A percentile compares a stretch with the other conserved stretches of the same genome.
Conservation (phyloP, 1,284 basidiomycete species). For the Trametes polyzona region DNA sequence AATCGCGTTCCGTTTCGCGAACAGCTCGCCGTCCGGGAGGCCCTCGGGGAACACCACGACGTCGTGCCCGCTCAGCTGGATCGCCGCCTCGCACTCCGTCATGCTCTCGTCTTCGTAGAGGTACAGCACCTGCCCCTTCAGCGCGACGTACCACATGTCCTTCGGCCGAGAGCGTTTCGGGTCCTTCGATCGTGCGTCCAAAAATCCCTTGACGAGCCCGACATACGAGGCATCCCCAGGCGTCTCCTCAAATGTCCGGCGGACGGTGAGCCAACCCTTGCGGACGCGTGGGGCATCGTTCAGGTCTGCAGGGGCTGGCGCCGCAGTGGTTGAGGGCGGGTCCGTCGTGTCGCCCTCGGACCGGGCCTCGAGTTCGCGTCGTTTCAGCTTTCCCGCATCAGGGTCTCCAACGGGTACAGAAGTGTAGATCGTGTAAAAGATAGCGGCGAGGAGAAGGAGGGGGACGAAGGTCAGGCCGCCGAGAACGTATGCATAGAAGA, state of each 20-base stretch:
- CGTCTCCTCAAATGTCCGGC: slow-evolving; percentile 77
- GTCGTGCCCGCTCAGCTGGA: slow-evolving; percentile 78
- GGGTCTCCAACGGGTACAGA: slow-evolving; percentile 73
- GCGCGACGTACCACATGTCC: slow-evolving; percentile 87
- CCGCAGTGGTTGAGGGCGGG: slow-evolving; percentile 31
- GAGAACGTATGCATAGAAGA: slow-evolving; percentile 82
- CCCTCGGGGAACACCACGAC: slow-evolving; percentile 77
- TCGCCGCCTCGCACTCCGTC: slow-evolving; percentile 84
- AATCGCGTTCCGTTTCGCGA: slow-evolving; percentile 86
- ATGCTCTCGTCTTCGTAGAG: slow-evolving; percentile 90
- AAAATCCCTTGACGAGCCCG: slow-evolving; percentile 69
- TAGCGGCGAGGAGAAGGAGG: slow-evolving; percentile 57
- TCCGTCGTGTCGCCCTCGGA: slow-evolving; percentile 36
- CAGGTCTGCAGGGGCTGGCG: slow-evolving; percentile 41
- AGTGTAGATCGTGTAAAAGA: slow-evolving; percentile 74
- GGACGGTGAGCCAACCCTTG: slow-evolving; percentile 85
- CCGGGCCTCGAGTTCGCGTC: slow-evolving; percentile 31
- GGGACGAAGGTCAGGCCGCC: slow-evolving; percentile 89
- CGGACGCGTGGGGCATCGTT: slow-evolving; percentile 68
- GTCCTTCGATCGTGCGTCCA: slow-evolving; percentile 78
- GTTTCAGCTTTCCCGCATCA: slow-evolving; percentile 34
- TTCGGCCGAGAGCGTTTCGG: slow-evolving; percentile 79
- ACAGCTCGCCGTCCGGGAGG: slow-evolving; percentile 83
- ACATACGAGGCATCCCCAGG: slow-evolving; percentile 67
- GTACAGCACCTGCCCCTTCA: slow-evolving; percentile 89